Evolutionary conservation across 2,329 filamentous ascomycete species (phyloP), one percentile per base, ranked within the genome.

Genomic region (Tolypocladium inflatum): DNA sequence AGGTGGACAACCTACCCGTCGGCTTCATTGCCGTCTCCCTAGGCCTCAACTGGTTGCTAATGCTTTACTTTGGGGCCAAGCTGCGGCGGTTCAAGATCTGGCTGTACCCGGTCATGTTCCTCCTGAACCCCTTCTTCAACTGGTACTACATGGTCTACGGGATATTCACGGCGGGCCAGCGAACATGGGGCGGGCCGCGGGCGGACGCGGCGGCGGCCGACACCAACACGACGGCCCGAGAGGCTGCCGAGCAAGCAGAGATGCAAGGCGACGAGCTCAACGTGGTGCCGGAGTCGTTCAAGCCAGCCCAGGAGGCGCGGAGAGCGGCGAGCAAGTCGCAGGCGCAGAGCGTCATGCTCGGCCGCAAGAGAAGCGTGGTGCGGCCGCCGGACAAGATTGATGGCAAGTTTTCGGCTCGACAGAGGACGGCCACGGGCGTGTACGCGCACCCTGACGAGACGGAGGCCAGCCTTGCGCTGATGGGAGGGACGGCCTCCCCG

Each of bases 121-220:
- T 96, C 53, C 73, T 97, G 62, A 97, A 97, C 68, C 93, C 94
- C 0, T 95, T 97, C 69, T 92, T 97, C 80, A 97, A 97, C 74
- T 97, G 93, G 93, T 83, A 91, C 59, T 97, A 97, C 76, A 96
- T 97, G 89, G 88, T 96, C 2, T 96, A 97, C 71, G 92, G 91
- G 51, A 95, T 96, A 65, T 94, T 96, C 73, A 97, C 93, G 0
- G 91, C 92, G 37, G 91, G 92, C 23, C 91, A 96, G 71, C 83
- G 93, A 63, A 97, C 93, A 1, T 99, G 94, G 93, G 93, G 93
- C 63, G 93, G 93, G 0, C 94, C 93, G 13, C 84, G 93, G 66
- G 91, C 91, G 2, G 93, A 97, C 72, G 92, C 92, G 1, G 90
- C 89, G 37, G 80, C 86, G 45, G 92, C 92, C 3, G 88, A 95